Percentiles rank a stretch among this genome's conserved stretches.
Conservation (phyloP, 2,329 filamentous ascomycete genomes). For the Karstenula rhodostoma region DNA sequence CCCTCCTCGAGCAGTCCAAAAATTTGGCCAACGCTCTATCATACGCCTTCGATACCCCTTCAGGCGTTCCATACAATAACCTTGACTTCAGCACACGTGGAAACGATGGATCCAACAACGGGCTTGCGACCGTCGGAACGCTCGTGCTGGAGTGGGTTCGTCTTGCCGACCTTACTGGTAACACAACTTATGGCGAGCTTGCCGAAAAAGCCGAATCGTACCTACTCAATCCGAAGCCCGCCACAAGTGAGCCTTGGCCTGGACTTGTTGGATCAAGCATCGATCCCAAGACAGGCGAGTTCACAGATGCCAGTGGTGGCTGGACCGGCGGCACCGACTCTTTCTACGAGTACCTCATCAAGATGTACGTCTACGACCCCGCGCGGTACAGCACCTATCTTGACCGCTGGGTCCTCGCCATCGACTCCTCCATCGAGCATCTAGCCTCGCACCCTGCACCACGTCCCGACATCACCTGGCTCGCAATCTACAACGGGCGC, state of each 20-base stretch:
- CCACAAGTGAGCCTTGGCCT: slow-evolving; percentile 73
- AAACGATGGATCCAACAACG: slow-evolving; percentile 65
- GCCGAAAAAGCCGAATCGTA: slow-evolving; percentile 73
- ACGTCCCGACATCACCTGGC: slow-evolving; percentile 75
- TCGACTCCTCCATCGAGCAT: slow-evolving; percentile 76
- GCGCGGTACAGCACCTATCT: slow-evolving; percentile 69
- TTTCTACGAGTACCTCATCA: slow-evolving; percentile 90
- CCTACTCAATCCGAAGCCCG: slow-evolving; percentile 71
- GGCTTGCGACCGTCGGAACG: slow-evolving; percentile 78
- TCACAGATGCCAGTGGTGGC: slow-evolving; percentile 72
- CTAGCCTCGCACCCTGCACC: slow-evolving; percentile 72
- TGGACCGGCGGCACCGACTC: slow-evolving; percentile 82
- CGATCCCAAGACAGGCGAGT: slow-evolving; percentile 69
- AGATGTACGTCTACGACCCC: slow-evolving; percentile 86
- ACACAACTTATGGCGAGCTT: slow-evolving; percentile 71
- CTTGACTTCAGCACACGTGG: slow-evolving; percentile 66
- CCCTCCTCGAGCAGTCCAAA: slow-evolving; percentile 71
- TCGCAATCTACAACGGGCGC: slow-evolving; percentile 65
- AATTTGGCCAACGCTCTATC: slow-evolving; percentile 76
- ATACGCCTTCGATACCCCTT: slow-evolving; percentile 79
- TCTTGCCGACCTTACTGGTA: slow-evolving; percentile 76
- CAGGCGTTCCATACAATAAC: slow-evolving; percentile 76
- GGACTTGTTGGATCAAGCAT: slow-evolving; percentile 77
- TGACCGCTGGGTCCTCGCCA: slow-evolving; percentile 77
- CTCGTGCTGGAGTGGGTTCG: slow-evolving; percentile 86